phyloP scores from a whole-genome alignment of 768 basidiomycete genomes.

The Lentinula lateritia region DNA sequence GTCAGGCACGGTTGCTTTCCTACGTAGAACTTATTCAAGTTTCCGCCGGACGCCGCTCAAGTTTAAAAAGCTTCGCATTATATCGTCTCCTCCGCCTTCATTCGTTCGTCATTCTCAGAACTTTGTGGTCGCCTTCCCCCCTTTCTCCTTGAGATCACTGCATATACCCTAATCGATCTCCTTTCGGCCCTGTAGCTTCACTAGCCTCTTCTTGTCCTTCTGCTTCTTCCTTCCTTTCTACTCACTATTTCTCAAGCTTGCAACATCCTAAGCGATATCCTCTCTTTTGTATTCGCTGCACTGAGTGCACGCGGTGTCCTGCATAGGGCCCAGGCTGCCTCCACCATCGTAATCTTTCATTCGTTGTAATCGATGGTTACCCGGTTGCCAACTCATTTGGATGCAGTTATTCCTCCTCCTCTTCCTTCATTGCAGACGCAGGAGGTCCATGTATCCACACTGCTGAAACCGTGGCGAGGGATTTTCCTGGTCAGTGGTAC shows the following conservation, averaged over 20 bases:
- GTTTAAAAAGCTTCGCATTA: background rate
- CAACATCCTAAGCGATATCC: background rate
- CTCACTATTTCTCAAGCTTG: background rate
- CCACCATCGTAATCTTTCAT: too few species aligned
- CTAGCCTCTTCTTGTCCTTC: background rate
- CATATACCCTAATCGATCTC: background rate
- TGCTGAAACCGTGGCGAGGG: conserved; percentile 52
- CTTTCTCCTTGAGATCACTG: background rate
- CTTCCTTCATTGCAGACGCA: conserved; percentile 16
- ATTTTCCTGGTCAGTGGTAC: conserved; percentile 45
- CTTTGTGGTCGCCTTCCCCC: background rate
- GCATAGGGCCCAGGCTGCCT: background rate
- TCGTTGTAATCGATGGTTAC: conserved; percentile 39
- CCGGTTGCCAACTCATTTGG: conserved; percentile 57
- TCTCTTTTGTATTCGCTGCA: background rate
- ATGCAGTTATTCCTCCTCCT: conserved; percentile 48
- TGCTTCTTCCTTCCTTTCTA: background rate
- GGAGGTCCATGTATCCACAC: background rate
- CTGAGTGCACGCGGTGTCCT: background rate
- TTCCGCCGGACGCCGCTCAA: too few species aligned
- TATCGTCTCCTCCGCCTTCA: background rate
- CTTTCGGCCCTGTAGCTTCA: background rate
- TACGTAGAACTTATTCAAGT: background rate
- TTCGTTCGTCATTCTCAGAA: background rate
- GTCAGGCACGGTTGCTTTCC: background rate